phyloP scores from a whole-genome alignment of 495 filamentous ascomycete genomes.

The Astrocystis sublimbata region DNA sequence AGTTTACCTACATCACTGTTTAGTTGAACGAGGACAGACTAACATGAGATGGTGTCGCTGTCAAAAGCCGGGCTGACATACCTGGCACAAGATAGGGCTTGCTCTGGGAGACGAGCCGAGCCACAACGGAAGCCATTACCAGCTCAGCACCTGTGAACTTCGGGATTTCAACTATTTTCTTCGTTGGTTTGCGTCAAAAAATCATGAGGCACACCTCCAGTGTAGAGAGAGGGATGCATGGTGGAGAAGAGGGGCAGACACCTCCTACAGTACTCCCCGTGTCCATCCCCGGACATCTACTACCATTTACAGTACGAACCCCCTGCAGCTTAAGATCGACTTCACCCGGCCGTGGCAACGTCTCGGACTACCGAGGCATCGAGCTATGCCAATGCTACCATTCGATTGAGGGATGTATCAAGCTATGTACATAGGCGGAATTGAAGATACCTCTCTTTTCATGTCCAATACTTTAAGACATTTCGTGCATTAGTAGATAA shows the following conservation, averaged over 20 bases:
- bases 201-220: too few species aligned
- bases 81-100: conserved; percentile 38
- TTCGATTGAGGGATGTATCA: too few species aligned
- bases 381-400: background rate
- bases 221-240: too few species aligned
- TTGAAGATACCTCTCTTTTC: too few species aligned
- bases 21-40: background rate
- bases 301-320: too few species aligned
- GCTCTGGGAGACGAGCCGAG: conserved; percentile 30
- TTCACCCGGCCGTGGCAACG: too few species aligned
- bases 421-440: too few species aligned
- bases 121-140: conserved; percentile 29
- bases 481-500: too few species aligned
- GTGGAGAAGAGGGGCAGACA: background rate
- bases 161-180: background rate
- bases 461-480: too few species aligned
- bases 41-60: background rate
- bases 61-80: conserved; percentile 11
- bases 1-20: conserved; percentile 60
- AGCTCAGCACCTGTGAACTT: background rate
- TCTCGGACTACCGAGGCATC: background rate
- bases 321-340: background rate
- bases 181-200: background rate
- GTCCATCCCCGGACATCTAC: too few species aligned
- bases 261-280: background rate